These are phyloP conservation scores for Acanthamoeba triangularis DNA, from an alignment of 208 protist genomes.

Conservation along the genomic window DNA sequence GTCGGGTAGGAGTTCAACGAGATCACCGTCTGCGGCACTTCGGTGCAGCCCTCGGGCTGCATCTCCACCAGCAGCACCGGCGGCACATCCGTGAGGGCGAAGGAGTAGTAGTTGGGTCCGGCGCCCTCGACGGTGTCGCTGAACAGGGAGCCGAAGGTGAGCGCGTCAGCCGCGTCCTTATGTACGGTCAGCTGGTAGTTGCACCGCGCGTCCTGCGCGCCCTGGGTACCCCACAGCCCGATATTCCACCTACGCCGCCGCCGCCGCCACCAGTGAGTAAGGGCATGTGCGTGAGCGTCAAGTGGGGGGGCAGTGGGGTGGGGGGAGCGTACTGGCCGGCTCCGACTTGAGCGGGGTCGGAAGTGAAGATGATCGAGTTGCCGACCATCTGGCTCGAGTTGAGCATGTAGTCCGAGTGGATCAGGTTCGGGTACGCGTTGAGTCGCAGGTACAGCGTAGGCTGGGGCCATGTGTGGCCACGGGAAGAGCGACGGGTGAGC, in stretches of 20 bases:
- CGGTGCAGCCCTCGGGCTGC: not conserved
- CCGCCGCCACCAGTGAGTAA: not conserved
- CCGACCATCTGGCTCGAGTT: not conserved
- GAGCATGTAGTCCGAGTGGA: not conserved
- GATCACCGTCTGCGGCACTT: not conserved
- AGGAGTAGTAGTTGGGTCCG: conserved; percentile 5
- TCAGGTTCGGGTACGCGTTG: not conserved
- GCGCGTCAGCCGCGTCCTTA: not conserved
- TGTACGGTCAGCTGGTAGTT: not conserved
- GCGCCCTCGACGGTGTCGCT: not conserved
- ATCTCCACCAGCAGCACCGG: not conserved
- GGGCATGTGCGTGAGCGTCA: not conserved
- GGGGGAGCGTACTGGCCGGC: not conserved
- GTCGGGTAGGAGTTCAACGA: not conserved
- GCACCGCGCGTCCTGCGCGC: not conserved
- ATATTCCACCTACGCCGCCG: not conserved
- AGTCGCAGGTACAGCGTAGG: not conserved
- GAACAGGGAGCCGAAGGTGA: not conserved
- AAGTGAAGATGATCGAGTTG: conserved; percentile 25
- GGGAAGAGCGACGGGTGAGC: no score
- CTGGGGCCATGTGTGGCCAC: not conserved
- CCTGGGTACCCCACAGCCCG: not conserved
- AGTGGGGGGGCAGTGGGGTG: not conserved
- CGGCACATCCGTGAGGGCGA: not conserved
- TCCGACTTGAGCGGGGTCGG: not conserved